phyloP scores from a whole-genome alignment of 306 rosid species.

The Lathyrus tuberosus region DNA sequence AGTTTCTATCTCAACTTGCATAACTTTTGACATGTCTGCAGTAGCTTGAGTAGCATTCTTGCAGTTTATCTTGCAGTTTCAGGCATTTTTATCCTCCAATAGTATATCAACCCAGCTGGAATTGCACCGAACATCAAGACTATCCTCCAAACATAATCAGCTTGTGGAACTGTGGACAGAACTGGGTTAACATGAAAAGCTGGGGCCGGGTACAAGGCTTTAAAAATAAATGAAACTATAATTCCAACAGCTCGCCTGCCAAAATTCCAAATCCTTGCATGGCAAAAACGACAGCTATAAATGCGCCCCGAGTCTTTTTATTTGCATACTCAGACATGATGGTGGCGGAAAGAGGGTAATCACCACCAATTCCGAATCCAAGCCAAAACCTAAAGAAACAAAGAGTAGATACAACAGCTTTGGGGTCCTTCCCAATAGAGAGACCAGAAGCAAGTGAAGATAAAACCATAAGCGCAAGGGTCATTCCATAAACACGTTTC shows the following conservation, averaged over 20 bases:
- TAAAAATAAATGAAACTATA: conserved; percentile 58
- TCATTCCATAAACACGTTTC: conserved; percentile 82
- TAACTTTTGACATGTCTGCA: conserved; percentile 75
- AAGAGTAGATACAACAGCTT: conserved; percentile 63
- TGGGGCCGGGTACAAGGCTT: conserved; percentile 51
- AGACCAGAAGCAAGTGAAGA: conserved; percentile 79
- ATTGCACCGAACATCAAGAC: conserved; percentile 80
- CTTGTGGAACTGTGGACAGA: conserved; percentile 63
- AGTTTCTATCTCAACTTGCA: conserved; percentile 64
- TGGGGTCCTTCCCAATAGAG: conserved; percentile 63
- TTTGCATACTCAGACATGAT: conserved; percentile 95
- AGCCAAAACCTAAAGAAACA: conserved; percentile 94
- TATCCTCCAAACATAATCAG: conserved; percentile 86
- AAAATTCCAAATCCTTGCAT: conserved; percentile 94
- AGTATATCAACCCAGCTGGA: conserved; percentile 77
- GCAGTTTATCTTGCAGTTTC: conserved; percentile 95
- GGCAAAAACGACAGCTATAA: conserved; percentile 92
- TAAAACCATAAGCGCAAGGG: conserved; percentile 84
- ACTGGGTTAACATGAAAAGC: conserved; percentile 47
- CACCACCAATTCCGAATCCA: conserved; percentile 92
- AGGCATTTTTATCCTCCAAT: conserved; percentile 88
- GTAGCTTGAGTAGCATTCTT: conserved; percentile 75
- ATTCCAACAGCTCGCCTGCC: conserved; percentile 77
- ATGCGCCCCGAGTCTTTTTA: conserved; percentile 80
- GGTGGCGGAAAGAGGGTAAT: conserved; percentile 94